Percentiles rank a stretch among this genome's conserved stretches.
Evolutionary conservation across 129 eudicot species (phyloP).

Genomic region (Arctium minus): DNA sequence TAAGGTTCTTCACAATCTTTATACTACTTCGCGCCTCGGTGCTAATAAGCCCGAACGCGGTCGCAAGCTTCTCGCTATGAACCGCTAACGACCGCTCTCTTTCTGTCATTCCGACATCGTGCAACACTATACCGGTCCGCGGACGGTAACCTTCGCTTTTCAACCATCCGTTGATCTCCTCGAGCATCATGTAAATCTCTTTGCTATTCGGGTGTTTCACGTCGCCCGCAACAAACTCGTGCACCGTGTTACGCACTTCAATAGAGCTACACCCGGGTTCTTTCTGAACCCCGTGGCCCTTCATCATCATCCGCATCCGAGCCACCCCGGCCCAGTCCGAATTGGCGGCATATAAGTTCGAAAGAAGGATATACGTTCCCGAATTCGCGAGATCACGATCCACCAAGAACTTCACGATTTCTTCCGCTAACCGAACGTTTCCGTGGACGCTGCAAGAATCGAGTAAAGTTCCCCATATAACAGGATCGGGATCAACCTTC

Average conservation of each 20-base stretch:
- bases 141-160: constrained; percentile 46
- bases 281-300: constrained; percentile 47
- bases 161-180: constrained; percentile 58
- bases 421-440: constrained; percentile 52
- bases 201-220: constrained; percentile 54
- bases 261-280: constrained; percentile 90
- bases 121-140: constrained; percentile 48
- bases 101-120: constrained; percentile 44
- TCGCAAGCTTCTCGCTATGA: constrained; percentile 82
- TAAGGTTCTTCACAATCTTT: constrained; percentile 68
- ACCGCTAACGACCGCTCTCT: constrained; percentile 56
- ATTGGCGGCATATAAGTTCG: constrained; percentile 59
- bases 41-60: constrained; percentile 73
- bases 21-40: constrained; percentile 46
- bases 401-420: constrained; percentile 42
- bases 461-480: constrained; percentile 74
- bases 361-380: constrained; percentile 66
- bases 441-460: constrained; percentile 72
- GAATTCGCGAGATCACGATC: constrained; percentile 42
- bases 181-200: constrained; percentile 57
- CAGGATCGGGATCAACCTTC: constrained; percentile 47
- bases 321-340: constrained; percentile 72
- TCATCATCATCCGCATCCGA: constrained; percentile 62
- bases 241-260: constrained; percentile 65
- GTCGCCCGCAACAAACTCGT: constrained; percentile 84